phyloP scores from a whole-genome alignment of 2,329 filamentous ascomycete species.

The Dactylellina sp. region DNA sequence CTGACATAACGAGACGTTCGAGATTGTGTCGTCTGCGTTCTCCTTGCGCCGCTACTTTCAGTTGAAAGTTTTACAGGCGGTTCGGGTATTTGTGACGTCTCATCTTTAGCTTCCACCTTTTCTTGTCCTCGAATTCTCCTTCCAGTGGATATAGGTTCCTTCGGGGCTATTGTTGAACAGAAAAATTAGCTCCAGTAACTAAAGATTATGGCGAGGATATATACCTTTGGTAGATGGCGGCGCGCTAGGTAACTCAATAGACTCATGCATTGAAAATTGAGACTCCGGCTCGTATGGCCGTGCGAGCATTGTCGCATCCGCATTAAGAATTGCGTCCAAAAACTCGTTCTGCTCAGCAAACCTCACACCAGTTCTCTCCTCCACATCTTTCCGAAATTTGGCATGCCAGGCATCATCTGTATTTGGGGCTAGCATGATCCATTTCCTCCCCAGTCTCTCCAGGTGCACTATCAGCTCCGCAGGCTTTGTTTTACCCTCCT shows the following conservation, averaged over 20 bases:
- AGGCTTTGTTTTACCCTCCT: conserved; percentile 73
- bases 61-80: conserved; percentile 26
- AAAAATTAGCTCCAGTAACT: too few relatives aligned
- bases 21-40: conserved; percentile 36
- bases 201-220: conserved; percentile 4
- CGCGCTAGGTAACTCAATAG: conserved; percentile 63
- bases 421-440: conserved; percentile 61
- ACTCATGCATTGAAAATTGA: conserved; percentile 24
- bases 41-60: conserved; percentile 17
- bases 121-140: conserved; percentile 20
- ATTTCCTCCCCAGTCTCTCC: conserved; percentile 30
- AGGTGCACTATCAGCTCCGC: conserved; percentile 74
- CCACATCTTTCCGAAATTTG: conserved; percentile 43
- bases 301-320: conserved; percentile 78
- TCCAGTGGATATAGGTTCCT: conserved; percentile 33
- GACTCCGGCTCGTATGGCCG: conserved; percentile 70
- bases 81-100: conserved; percentile 14
- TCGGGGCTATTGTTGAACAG: conserved; percentile 6
- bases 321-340: conserved; percentile 85
- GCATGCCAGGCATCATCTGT: conserved; percentile 35
- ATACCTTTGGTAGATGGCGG: conserved; percentile 61
- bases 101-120: conserved; percentile 1
- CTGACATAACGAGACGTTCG: conserved; percentile 50
- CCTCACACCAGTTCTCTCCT: conserved; percentile 76
- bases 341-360: conserved; percentile 92